A percentile compares a stretch with the other conserved stretches of the same genome.
Evolutionary conservation across 176 grass and related monocot species (phyloP).

Genomic region (Triticum monococcum): DNA sequence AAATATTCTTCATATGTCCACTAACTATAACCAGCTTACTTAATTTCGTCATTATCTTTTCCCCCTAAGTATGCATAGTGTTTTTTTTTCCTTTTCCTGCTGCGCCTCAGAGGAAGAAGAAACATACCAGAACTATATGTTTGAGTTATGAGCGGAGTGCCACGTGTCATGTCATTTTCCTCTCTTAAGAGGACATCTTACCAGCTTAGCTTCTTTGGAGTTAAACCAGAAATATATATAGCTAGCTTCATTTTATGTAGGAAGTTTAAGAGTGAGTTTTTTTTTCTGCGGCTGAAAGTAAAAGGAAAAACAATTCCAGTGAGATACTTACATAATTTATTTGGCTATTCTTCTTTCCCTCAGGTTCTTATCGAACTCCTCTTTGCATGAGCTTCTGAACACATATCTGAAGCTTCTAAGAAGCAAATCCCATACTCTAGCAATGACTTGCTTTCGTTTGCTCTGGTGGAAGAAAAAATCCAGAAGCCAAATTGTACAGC

Average conservation of each 20-base stretch:
- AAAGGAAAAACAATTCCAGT: neutral
- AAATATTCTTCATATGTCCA: neutral
- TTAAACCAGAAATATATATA: neutral
- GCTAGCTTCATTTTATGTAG: neutral
- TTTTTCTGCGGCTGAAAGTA: neutral
- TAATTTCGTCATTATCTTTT: too few species aligned
- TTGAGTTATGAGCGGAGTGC: neutral
- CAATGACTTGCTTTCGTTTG: conserved; percentile 50
- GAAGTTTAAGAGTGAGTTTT: neutral
- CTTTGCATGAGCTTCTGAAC: conserved; percentile 17
- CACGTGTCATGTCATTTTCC: neutral
- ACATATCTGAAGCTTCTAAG: conserved; percentile 7
- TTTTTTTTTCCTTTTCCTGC: neutral
- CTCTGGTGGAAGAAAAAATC: conserved; percentile 41
- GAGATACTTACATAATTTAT: neutral
- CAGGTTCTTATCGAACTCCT: neutral
- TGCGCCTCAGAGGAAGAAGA: neutral
- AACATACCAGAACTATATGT: neutral
- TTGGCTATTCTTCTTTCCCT: neutral
- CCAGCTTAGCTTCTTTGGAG: neutral
- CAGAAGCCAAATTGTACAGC: conserved; percentile 35
- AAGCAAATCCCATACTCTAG: neutral
- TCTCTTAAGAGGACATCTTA: neutral
- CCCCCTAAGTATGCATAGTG: neutral
- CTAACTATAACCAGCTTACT: too few species aligned